phyloP scores from a whole-genome alignment of 2,329 filamentous ascomycete genomes.

The Claviceps pusilla region DNA sequence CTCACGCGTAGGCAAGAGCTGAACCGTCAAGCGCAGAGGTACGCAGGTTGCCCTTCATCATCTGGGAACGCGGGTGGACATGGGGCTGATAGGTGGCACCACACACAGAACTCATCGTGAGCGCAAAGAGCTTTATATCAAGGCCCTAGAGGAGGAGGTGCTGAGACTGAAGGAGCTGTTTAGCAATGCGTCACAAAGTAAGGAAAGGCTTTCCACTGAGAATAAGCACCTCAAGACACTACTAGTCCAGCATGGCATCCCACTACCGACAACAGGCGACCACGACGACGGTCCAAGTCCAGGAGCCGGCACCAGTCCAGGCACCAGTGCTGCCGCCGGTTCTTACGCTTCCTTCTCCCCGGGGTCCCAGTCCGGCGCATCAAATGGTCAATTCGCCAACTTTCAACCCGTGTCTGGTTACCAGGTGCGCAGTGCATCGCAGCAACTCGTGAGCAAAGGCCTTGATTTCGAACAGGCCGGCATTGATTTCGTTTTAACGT shows the following conservation, averaged over 20 bases:
- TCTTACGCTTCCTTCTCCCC: conserved; percentile 30
- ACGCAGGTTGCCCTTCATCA: conserved; percentile 14
- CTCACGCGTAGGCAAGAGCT: conserved; percentile 83
- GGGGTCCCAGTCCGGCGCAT: conserved; percentile 27
- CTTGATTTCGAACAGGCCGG: conserved; percentile 69
- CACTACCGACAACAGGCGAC: conserved; percentile 13
- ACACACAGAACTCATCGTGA: conserved; percentile 73
- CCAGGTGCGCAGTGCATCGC: conserved; percentile 15
- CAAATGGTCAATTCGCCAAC: conserved; percentile 16
- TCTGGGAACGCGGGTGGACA: background rate
- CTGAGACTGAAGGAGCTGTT: conserved; percentile 78
- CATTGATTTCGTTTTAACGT: conserved; percentile 86
- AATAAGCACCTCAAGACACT: conserved; percentile 56
- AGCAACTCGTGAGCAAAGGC: conserved; percentile 20
- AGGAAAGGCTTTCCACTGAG: conserved; percentile 61
- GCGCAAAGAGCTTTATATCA: conserved; percentile 92
- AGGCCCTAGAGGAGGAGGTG: conserved; percentile 81
- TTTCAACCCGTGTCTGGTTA: conserved; percentile 17
- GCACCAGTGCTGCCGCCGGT: conserved; percentile 39
- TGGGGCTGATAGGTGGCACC: background rate
- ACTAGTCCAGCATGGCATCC: conserved; percentile 38
- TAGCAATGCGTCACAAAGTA: conserved; percentile 57
- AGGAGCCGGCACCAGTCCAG: conserved; percentile 39
- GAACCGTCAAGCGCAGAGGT: conserved; percentile 92
- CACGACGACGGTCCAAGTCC: conserved; percentile 31